Conservation (phyloP, 768 basidiomycete species). For the Pluteus cervinus region DNA sequence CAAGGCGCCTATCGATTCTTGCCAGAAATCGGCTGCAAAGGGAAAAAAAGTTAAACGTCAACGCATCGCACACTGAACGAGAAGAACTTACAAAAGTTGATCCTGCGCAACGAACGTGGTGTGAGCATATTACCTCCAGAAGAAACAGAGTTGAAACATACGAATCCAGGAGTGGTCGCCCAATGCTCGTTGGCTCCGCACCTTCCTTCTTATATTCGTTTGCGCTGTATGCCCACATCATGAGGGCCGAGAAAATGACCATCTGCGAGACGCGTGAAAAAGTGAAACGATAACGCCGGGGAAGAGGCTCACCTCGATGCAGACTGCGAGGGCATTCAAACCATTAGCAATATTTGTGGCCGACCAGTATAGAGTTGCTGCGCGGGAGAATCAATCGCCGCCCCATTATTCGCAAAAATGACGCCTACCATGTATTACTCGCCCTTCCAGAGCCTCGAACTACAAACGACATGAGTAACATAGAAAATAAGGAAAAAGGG, state of each 20-base stretch:
- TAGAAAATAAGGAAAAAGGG: background rate
- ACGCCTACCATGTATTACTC: conserved; percentile 59
- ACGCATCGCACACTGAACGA: background rate
- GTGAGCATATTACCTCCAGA: conserved; percentile 1
- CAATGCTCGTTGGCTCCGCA: conserved; percentile 42
- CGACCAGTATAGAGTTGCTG: conserved; percentile 80
- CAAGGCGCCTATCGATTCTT: too few species aligned
- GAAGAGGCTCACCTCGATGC: conserved; percentile 60
- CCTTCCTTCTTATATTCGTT: conserved; percentile 57
- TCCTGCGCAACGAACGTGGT: conserved; percentile 11
- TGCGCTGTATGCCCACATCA: conserved; percentile 80
- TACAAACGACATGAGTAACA: conserved; percentile 18
- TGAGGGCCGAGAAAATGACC: conserved; percentile 71
- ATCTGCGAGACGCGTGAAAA: conserved; percentile 41
- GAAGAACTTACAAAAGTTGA: conserved; percentile 21
- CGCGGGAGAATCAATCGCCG: conserved; percentile 3
- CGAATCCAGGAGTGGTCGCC: conserved; percentile 72
- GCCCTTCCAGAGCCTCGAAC: conserved; percentile 62
- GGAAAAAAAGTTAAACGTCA: background rate
- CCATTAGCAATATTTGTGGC: conserved; percentile 80
- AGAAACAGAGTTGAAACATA: conserved; percentile 25
- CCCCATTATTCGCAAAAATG: background rate
- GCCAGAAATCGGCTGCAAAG: conserved; percentile 12
- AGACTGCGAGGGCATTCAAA: conserved; percentile 73
- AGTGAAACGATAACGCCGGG: background rate